Evolutionary conservation across 2,329 filamentous ascomycete genomes (phyloP), one percentile per base, ranked within the genome.

Genomic region (Penicillium sp.): DNA sequence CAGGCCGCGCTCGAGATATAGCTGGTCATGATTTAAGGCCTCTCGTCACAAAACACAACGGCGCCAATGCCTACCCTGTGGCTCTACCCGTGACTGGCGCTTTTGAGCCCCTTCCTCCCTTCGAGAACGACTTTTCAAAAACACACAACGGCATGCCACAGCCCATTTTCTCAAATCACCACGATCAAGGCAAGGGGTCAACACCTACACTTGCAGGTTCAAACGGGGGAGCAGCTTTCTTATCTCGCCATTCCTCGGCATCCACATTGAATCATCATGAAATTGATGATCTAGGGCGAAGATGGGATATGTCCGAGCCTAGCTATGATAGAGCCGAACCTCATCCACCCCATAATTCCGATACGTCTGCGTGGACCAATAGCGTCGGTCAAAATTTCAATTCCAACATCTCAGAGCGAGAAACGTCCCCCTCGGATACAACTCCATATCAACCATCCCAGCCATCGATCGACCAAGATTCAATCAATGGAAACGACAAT

Each of bases 131-230:
- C 10, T 54, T 39, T 42, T 26, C 53, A 9, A 55, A 51, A 16
- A 13, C 39, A 27, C 48, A 62, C 16, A 49, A 47, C 13, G 42
- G 16, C 46, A 21, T 59, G 19, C 50, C 53, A 47, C 58, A 59
- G 14, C 51, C 55, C 5, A 52, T 58, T 9, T 60, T 63, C 21
- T 49, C 53, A 29, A 49, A 51, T n/a, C 52, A 47, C 23, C 59
- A 59, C 11, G 62, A 60, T 16, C 59, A 63, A 35, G 56, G 48
- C 13, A 62, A 67, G 35, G 54, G 58, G 48, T 67, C 65, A 14
- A 66, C 63, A 6, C 55, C 63, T 9, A 65, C 63, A 11, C 63
- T 67, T 14, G 58, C 63, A n/a, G 65, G 62, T 35, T 61, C 60
- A 19, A 63, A 59, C 19, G 58, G 43, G 43, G 59, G 50, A 23